Evolutionary conservation across 805 yeast species (phyloP).

Genomic region (Candida quercuum): DNA sequence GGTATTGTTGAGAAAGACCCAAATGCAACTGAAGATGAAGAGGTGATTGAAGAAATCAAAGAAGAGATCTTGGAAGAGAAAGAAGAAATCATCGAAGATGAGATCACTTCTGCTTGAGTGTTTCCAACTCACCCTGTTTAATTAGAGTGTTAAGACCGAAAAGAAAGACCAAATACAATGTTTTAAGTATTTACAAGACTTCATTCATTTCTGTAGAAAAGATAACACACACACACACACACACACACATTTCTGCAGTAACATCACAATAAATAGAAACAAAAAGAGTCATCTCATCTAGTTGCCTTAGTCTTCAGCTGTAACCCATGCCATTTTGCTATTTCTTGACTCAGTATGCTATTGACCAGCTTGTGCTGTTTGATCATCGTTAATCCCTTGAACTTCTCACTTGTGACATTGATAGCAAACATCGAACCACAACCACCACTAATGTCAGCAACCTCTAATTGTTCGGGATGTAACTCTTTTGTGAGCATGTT

Average conservation of each 20-base stretch:
- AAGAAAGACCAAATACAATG: too few relatives aligned
- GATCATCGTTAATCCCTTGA: slow-evolving; percentile 77
- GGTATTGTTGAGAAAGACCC: slow-evolving; percentile 39
- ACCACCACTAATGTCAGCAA: slow-evolving; percentile 86
- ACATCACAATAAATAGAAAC: too few relatives aligned
- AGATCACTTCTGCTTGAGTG: background rate
- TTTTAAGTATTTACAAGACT: too few relatives aligned
- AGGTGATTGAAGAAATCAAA: slow-evolving; percentile 67
- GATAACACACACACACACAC: too few relatives aligned
- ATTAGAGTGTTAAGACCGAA: too few relatives aligned
- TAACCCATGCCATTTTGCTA: slow-evolving; percentile 90
- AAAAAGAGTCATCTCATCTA: too few relatives aligned
- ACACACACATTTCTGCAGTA: too few relatives aligned
- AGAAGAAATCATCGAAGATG: slow-evolving; percentile 19
- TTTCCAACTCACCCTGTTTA: too few relatives aligned
- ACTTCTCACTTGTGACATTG: slow-evolving; percentile 60
- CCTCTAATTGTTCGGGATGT: slow-evolving; percentile 57
- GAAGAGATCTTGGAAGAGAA: slow-evolving; percentile 57
- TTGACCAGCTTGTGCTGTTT: slow-evolving; percentile 93
- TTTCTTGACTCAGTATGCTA: slow-evolving; percentile 74
- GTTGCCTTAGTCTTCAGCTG: slow-evolving; percentile 71
- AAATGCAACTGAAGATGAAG: slow-evolving; percentile 59
- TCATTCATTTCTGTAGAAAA: too few relatives aligned
- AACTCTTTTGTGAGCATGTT: slow-evolving; percentile 49
- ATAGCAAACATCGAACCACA: slow-evolving; percentile 99